Conservation (phyloP, 192 early-diverging fungal species). For the Coemansia asiatica region DNA sequence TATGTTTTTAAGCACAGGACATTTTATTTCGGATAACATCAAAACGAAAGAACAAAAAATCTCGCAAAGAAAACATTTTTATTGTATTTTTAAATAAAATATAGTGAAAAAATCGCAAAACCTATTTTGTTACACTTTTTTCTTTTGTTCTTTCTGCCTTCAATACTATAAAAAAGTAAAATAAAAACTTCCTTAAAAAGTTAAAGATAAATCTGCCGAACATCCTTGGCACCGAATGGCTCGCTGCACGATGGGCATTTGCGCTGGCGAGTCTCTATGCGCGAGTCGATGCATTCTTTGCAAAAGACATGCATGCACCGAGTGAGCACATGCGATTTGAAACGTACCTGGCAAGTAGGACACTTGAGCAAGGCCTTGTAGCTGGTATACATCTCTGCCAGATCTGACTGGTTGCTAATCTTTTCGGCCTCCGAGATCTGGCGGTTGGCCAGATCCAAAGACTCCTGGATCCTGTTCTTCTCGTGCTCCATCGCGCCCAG, state of each 20-base stretch:
- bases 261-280: constrained; percentile 83
- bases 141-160: neutral
- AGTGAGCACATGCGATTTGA: constrained; percentile 77
- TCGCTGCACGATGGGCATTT: constrained; percentile 91
- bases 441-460: constrained; percentile 67
- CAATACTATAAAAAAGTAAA: neutral
- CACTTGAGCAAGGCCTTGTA: constrained; percentile 88
- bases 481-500: constrained; percentile 63
- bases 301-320: constrained; percentile 98
- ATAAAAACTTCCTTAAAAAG: too few relatives aligned
- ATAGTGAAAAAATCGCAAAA: too few relatives aligned
- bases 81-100: too few relatives aligned
- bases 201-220: constrained; percentile 79
- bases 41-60: too few relatives aligned
- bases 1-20: too few relatives aligned
- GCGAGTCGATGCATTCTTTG: constrained; percentile 85
- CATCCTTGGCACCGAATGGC: constrained; percentile 80
- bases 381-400: constrained; percentile 55
- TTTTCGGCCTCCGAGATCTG: constrained; percentile 63
- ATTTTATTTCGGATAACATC: too few relatives aligned
- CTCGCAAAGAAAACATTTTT: too few relatives aligned
- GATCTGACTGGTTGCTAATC: constrained; percentile 37
- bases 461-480: constrained; percentile 61
- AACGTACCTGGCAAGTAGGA: constrained; percentile 79
- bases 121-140: neutral